Base-by-base conservation (phyloP, 2,329 filamentous ascomycete genomes). In the Curvularia verruculosa region DNA sequence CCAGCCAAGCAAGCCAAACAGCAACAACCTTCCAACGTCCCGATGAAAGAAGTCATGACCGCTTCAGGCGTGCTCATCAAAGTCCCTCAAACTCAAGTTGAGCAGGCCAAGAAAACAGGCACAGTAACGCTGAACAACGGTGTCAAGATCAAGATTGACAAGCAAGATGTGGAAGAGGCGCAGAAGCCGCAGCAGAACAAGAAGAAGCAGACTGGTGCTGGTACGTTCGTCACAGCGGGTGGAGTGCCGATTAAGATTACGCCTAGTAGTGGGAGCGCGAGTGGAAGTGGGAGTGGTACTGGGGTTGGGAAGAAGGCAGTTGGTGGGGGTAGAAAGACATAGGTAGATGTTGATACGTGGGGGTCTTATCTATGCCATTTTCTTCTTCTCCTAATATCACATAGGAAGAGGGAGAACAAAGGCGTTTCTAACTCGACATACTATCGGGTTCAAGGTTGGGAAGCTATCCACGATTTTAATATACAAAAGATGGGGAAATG, bases 211-310 rank as follows among this genome's bases (percentile, higher is more conserved):
- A n/a, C n/a, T n/a, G n/a, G 66, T 46, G 68, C 67, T 0, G 43
- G 54, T 2, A 71, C 64, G 0, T 45, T 71, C 13, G 66, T 74
- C 61, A 75, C 70, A 1, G 54, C 71, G 3, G 63, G 65, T 7
- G 73, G 73, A 0, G 58, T 76, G 28, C 72, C 72, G 0, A 75
- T 76, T 49, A 75, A 73, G 39, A 58, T 74, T 28, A 72, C 64
- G 2, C 61, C 68, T 8, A 67, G 67, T 40, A 68, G 72, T 3
- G 65, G 57, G 34, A 31, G 19, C 3, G 6, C 5, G 3, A 28
- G n/a, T 24, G 36, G 57, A 34, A 31, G 19, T 6, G 6, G 9
- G 3, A 28, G n/a, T 24, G 36, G 49, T n/a, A n/a, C n/a, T n/a
- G 54, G 8, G 12, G 26, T 7, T 21, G 28, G 9, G 13, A 65